Conservation (phyloP, 176 grass and related monocot genomes). For the Bolboschoenus planiculmis region DNA sequence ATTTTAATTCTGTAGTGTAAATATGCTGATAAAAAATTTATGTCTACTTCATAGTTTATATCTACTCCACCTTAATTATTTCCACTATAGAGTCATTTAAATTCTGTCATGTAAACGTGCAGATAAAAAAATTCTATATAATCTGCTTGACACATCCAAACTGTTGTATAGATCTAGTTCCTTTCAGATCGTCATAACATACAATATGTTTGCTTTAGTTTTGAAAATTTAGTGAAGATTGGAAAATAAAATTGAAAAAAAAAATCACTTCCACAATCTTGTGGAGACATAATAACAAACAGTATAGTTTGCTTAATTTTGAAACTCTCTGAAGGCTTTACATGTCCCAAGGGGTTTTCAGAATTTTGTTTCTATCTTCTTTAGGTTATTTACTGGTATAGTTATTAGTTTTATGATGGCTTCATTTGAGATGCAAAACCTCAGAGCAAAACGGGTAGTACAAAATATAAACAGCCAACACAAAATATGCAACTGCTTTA, state of each 20-base stretch:
- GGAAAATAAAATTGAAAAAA: neutral
- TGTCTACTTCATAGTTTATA: neutral
- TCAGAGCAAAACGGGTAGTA: neutral
- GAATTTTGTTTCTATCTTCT: neutral
- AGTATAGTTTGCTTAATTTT: neutral
- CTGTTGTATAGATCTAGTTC: neutral
- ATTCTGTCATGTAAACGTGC: neutral
- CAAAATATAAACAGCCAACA: neutral
- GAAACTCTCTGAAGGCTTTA: neutral
- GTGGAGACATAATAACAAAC: neutral
- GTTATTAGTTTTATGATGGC: neutral
- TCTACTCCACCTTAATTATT: neutral
- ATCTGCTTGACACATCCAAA: neutral
- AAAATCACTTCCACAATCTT: neutral
- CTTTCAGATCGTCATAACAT: neutral
- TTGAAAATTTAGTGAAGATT: neutral
- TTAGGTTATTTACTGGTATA: neutral
- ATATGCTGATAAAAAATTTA: neutral
- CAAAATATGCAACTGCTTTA: neutral
- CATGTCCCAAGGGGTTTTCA: neutral
- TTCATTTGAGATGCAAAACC: neutral
- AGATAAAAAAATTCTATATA: neutral
- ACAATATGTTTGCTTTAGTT: neutral
- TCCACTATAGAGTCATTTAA: neutral
- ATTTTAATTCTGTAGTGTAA: neutral